Percentiles rank a stretch among this genome's conserved stretches.
Conservation (phyloP, 1,284 basidiomycete genomes). For the Boletus sp. region DNA sequence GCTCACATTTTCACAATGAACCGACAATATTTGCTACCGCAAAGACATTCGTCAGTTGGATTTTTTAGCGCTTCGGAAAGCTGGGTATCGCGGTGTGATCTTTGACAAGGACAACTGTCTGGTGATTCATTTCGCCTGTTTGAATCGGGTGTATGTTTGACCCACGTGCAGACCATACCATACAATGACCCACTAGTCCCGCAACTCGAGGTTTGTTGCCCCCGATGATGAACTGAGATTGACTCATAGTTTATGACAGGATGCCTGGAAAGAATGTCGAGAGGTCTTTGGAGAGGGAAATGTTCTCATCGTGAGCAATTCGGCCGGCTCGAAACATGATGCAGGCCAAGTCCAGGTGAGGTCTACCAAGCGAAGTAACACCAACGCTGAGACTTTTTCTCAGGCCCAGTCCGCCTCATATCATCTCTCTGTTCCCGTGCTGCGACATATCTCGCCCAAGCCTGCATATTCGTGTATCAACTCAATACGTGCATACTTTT, state of each 20-base stretch:
- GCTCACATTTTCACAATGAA: neutral
- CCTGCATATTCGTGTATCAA: slow-evolving; percentile 57
- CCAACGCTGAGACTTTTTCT: neutral
- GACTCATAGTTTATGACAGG: slow-evolving; percentile 37
- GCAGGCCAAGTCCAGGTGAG: slow-evolving; percentile 74
- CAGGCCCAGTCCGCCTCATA: slow-evolving; percentile 85
- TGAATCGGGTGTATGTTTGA: neutral
- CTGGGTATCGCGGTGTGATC: slow-evolving; percentile 84
- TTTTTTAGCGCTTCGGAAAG: slow-evolving; percentile 70
- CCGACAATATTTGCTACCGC: slow-evolving; percentile 33
- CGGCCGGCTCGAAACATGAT: slow-evolving; percentile 81
- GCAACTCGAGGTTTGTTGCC: slow-evolving; percentile 65
- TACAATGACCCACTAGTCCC: slow-evolving; percentile 70
- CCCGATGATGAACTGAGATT: too few species aligned
- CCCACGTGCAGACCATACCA: slow-evolving; percentile 61
- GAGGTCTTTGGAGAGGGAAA: slow-evolving; percentile 73
- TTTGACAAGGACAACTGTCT: slow-evolving; percentile 98
- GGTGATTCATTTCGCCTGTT: slow-evolving; percentile 41
- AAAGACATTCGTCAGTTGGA: slow-evolving; percentile 87
- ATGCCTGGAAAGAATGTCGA: slow-evolving; percentile 76
- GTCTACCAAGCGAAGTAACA: neutral
- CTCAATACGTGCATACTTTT: slow-evolving; percentile 52
- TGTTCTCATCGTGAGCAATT: slow-evolving; percentile 91
- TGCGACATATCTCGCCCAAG: slow-evolving; percentile 70
- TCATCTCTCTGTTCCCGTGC: slow-evolving; percentile 76